These are phyloP conservation scores for Eucalyptus grandis DNA, from an alignment of 345 rosid genomes.

Conservation along the genomic window DNA sequence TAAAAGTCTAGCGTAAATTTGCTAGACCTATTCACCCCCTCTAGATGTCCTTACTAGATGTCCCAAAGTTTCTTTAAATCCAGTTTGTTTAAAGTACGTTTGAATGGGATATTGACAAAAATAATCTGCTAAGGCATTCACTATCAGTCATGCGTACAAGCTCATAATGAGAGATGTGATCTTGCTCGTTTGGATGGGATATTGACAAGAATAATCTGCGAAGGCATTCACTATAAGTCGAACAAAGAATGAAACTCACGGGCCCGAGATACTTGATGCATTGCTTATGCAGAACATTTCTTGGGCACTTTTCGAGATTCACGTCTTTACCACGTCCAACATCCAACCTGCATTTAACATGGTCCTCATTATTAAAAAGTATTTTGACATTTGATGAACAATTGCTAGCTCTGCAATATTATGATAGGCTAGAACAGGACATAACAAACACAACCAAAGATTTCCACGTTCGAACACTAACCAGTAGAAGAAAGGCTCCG, in stretches of 20 bases:
- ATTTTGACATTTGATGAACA: neutral
- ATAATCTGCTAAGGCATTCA: neutral
- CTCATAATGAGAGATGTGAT: too few species aligned
- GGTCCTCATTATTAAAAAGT: neutral
- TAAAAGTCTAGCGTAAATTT: too few species aligned
- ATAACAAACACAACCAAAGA: neutral
- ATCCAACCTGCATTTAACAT: constrained; percentile 32
- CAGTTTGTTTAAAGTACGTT: neutral
- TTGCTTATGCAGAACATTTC: constrained; percentile 26
- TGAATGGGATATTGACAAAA: neutral
- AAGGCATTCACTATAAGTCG: neutral
- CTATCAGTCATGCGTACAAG: too few species aligned
- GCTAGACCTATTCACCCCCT: too few species aligned
- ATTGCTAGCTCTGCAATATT: neutral
- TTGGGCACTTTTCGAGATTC: constrained; percentile 30
- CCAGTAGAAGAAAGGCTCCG: constrained; percentile 70
- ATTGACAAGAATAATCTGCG: neutral
- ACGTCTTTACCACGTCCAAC: constrained; percentile 51
- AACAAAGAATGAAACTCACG: constrained; percentile 5
- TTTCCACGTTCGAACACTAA: neutral
- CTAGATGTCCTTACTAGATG: neutral
- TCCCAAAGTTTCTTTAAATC: neutral
- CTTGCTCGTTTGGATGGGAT: neutral
- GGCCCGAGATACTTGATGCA: constrained; percentile 56
- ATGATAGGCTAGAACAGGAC: neutral